These are phyloP conservation scores for Colletotrichum eremochloae DNA, from an alignment of 2,329 filamentous ascomycete species.

Conservation along the genomic window DNA sequence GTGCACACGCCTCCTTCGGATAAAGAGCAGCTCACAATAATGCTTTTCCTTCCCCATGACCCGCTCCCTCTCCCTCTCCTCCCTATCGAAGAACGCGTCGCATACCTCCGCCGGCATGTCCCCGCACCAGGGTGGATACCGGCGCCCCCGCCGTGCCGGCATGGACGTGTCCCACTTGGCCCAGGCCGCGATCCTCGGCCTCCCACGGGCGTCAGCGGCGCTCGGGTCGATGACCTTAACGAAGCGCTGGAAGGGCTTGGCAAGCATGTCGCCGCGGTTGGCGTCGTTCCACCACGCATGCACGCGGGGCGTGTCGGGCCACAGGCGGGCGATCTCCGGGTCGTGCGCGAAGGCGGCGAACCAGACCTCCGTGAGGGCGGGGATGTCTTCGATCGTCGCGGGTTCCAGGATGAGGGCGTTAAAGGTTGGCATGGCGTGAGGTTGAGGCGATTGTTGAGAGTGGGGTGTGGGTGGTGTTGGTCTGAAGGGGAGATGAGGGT, in stretches of 20 bases:
- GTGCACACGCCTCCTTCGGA: background rate
- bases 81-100: constrained; percentile 16
- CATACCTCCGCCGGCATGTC: constrained; percentile 28
- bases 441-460: background rate
- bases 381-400: constrained; percentile 17
- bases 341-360: constrained; percentile 38
- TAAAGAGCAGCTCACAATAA: constrained; percentile 17
- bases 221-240: constrained; percentile 32
- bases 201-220: background rate
- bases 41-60: constrained; percentile 29
- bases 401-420: background rate
- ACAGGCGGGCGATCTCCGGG: constrained; percentile 22
- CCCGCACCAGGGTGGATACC: constrained; percentile 30
- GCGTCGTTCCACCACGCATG: constrained; percentile 39
- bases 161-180: constrained; percentile 38
- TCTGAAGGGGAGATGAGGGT: no score
- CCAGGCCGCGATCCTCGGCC: constrained; percentile 31
- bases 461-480: background rate
- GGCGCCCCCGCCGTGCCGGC: constrained; percentile 19
- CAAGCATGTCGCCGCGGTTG: constrained; percentile 30
- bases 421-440: background rate
- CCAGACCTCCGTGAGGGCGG: constrained; percentile 35
- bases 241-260: constrained; percentile 32
- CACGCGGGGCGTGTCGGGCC: constrained; percentile 34
- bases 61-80: constrained; percentile 9